Evolutionary conservation across 208 protist species (phyloP).

Genomic region (Leishmania tropica): DNA sequence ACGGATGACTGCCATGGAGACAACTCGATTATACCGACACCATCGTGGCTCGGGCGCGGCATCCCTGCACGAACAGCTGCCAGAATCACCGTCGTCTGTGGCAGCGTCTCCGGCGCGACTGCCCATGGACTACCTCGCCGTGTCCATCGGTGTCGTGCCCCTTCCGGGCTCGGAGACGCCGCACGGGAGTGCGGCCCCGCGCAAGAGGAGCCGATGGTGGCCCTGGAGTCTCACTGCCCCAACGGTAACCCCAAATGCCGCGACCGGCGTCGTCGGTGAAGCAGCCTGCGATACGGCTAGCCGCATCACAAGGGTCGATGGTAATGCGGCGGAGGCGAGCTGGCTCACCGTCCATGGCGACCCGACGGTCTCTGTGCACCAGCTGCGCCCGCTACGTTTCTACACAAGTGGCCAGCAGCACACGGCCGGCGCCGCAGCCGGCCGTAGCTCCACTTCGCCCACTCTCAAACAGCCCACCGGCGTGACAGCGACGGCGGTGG

Average conservation of each 20-base stretch:
- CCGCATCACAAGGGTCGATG: neutral
- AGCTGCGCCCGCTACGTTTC: slow-evolving; percentile 1
- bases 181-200: neutral
- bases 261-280: neutral
- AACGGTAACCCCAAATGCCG: neutral
- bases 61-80: no score
- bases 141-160: slow-evolving; percentile 61
- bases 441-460: neutral
- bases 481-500: neutral
- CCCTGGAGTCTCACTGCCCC: neutral
- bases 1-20: no score
- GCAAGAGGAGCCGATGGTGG: slow-evolving; percentile 2
- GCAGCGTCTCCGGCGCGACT: neutral
- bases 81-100: neutral
- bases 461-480: neutral
- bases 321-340: neutral
- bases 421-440: neutral
- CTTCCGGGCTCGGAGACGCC: slow-evolving; percentile 21
- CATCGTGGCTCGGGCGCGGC: neutral
- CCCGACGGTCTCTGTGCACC: neutral
- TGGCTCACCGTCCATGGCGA: neutral
- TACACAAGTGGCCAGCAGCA: neutral
- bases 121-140: slow-evolving; percentile 14
- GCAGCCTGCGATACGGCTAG: neutral
- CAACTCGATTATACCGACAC: neutral